Evolutionary conservation across 345 rosid species (phyloP), one percentile per base, ranked within the genome.

Genomic region (Salix koriyanagi): DNA sequence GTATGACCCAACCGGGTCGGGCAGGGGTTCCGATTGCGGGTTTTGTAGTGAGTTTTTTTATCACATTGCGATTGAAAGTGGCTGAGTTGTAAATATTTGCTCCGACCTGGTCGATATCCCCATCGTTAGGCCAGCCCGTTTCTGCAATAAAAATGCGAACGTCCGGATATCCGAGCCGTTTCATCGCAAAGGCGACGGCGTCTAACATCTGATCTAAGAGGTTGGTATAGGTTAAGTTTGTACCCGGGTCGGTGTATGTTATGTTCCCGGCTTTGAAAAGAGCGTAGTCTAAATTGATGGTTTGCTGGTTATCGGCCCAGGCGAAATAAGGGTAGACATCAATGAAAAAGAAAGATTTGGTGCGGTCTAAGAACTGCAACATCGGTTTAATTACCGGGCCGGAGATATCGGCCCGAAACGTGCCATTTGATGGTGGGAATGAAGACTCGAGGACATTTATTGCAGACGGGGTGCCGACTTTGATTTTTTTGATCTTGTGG

Each of bases 81-180:
- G 99, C 99, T 23, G 99, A 92, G 76, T 96, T 96, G 89, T 83
- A 81, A 32, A 93, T 67, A 74, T 91, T 96, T 14, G 92, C 90
- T 80, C 99, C 99, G 54, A 93, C 91, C 74, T 96, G 99, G 66
- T 96, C 99, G 65, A 81, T 71, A 56, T 96, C 97, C 12, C 99
- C 99, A 25, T 36, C 87, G n/a, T 84, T 96, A 42, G 99, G 99
- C 99, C 99, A 93, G 54, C 98, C 99, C 69, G 99, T 96, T 83
- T 96, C 99, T 0, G 96, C 97, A n/a, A 96, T 88, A 79, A 88
- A 93, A 76, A 96, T 78, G 79, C 97, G 91, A 71, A 93, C 72
- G 72, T 89, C 83, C 56, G 90, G 87, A 74, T 86, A 90, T 61
- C 97, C 99, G 77, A 91, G 79, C 1, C 89, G 85, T 70, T 86